Percentiles rank a stretch among this genome's conserved stretches.
Conservation (phyloP, 495 filamentous ascomycete species). For the Jackrogersella minutella region DNA sequence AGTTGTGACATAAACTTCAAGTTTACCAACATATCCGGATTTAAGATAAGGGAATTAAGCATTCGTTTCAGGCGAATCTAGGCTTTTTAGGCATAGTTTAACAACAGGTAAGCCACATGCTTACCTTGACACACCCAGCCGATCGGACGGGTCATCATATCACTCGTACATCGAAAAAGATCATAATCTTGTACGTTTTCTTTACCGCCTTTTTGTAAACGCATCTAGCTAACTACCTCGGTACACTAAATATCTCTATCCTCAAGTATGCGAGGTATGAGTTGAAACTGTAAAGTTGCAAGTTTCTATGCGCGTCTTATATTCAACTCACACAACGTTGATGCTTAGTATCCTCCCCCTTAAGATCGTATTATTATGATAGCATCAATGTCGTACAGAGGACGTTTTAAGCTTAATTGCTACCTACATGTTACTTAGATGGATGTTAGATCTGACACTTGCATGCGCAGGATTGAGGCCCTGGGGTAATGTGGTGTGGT, state of each 20-base stretch:
- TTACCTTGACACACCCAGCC: neutral
- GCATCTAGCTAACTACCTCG: neutral
- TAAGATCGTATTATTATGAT: neutral
- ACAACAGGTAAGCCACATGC: neutral
- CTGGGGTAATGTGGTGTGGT: neutral
- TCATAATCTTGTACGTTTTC: neutral
- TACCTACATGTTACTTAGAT: neutral
- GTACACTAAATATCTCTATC: neutral
- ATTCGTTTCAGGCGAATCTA: neutral
- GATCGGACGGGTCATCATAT: neutral
- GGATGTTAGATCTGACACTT: neutral
- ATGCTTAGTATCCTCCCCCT: neutral
- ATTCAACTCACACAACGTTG: neutral
- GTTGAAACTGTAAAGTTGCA: too few species aligned
- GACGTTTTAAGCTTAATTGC: slow-evolving; percentile 1
- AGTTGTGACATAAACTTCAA: neutral
- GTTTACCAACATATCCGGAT: neutral
- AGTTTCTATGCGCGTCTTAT: neutral
- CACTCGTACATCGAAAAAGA: neutral
- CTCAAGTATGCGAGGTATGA: too few species aligned
- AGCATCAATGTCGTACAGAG: neutral
- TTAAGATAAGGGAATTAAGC: slow-evolving; percentile 1
- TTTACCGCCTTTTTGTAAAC: neutral
- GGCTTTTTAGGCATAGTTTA: slow-evolving; percentile 4
- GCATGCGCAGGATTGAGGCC: neutral